Percentiles rank a stretch among this genome's conserved stretches.
Conservation (phyloP, 768 basidiomycete species). For the Mycena vitilis region DNA sequence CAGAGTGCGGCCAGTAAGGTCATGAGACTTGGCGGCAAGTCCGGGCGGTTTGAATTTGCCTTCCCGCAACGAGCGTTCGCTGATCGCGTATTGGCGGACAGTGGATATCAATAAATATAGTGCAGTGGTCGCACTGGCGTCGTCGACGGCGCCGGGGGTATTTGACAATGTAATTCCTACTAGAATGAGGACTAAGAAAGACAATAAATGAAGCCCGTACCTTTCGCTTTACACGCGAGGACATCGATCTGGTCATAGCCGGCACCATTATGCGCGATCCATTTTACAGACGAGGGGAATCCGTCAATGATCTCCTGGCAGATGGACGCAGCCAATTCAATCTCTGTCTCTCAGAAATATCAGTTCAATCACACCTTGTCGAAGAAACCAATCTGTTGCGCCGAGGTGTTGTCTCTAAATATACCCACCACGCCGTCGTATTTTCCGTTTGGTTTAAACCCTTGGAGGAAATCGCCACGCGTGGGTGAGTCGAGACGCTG, state of each 20-base stretch:
- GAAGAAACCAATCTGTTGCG: constrained; percentile 76
- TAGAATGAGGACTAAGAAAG: constrained; percentile 9
- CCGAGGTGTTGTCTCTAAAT: constrained; percentile 80
- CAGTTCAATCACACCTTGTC: constrained; percentile 57
- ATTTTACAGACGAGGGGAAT: constrained; percentile 76
- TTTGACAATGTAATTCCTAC: constrained; percentile 85
- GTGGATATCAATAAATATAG: constrained; percentile 85
- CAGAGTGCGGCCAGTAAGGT: constrained; percentile 75
- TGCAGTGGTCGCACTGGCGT: constrained; percentile 91
- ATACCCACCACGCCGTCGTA: constrained; percentile 81
- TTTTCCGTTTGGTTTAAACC: constrained; percentile 73
- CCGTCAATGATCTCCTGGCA: constrained; percentile 69
- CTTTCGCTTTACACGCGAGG: constrained; percentile 74
- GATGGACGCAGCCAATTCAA: constrained; percentile 78
- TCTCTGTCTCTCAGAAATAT: constrained; percentile 56
- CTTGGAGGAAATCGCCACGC: constrained; percentile 76
- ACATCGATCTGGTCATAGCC: constrained; percentile 94
- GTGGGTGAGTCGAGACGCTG: constrained; percentile 68
- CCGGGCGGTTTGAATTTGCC: constrained; percentile 72
- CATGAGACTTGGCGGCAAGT: constrained; percentile 62
- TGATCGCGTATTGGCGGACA: constrained; percentile 76
- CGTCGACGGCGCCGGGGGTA: constrained; percentile 91
- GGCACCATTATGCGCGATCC: constrained; percentile 94
- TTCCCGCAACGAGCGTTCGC: constrained; percentile 68
- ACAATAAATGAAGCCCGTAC: constrained; percentile 48